Conservation (phyloP, 768 basidiomycete genomes). For the Termitomyces sp. region DNA sequence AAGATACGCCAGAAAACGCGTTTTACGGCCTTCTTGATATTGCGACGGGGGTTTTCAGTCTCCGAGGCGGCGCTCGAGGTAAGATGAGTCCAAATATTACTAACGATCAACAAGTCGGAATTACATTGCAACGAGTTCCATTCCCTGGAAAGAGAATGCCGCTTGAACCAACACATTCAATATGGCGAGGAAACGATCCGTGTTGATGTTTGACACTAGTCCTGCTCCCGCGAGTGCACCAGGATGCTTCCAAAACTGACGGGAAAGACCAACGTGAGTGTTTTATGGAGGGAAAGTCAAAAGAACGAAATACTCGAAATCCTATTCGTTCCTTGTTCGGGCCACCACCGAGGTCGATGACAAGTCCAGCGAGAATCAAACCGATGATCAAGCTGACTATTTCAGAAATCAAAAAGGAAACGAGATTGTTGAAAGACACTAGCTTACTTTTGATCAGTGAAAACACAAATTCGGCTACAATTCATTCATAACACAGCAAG, state of each 20-base stretch:
- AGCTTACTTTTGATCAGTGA: constrained; percentile 59
- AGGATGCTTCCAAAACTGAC: constrained; percentile 68
- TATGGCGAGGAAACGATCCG: constrained; percentile 45
- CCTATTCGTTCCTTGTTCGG: constrained; percentile 64
- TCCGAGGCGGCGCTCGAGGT: constrained; percentile 64
- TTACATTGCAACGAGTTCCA: constrained; percentile 72
- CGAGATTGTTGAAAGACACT: neutral
- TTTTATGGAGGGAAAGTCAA: constrained; percentile 9
- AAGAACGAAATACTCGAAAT: constrained; percentile 47
- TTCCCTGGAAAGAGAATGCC: constrained; percentile 75
- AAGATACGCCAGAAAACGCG: constrained; percentile 80
- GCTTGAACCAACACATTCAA: constrained; percentile 45
- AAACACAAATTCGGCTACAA: constrained; percentile 62
- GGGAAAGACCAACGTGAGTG: neutral
- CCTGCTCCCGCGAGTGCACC: constrained; percentile 50
- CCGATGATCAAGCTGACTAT: constrained; percentile 57
- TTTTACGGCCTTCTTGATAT: constrained; percentile 72
- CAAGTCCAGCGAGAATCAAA: constrained; percentile 58
- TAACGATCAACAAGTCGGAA: neutral
- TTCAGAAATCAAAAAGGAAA: neutral
- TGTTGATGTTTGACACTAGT: constrained; percentile 38
- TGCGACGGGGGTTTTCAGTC: constrained; percentile 72
- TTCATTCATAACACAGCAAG: neutral
- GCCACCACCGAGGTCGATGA: constrained; percentile 78
- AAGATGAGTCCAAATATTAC: constrained; percentile 2